Conservation (phyloP, 2,329 filamentous ascomycete genomes). For the Colletotrichum sp. region DNA sequence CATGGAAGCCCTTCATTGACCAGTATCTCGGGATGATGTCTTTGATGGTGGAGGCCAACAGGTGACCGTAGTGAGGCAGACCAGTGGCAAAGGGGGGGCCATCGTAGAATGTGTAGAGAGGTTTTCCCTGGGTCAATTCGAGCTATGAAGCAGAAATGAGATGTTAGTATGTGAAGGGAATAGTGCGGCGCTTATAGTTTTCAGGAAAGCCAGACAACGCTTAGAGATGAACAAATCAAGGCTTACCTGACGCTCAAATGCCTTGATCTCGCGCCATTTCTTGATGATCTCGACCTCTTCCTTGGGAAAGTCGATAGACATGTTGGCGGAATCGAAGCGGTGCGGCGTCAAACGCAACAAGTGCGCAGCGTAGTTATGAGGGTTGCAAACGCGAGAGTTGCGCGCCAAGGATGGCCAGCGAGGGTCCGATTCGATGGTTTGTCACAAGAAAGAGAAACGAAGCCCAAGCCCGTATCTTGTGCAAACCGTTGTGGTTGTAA, state of each 20-base stretch:
- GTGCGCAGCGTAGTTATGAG: neutral
- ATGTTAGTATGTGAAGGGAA: neutral
- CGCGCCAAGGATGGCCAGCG: neutral
- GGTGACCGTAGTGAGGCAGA: conserved; percentile 70
- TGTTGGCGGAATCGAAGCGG: conserved; percentile 36
- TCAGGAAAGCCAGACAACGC: neutral
- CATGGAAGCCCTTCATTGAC: conserved; percentile 95
- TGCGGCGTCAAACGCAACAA: neutral
- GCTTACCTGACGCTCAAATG: conserved; percentile 81
- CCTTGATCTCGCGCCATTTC: conserved; percentile 90
- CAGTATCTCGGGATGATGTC: conserved; percentile 96
- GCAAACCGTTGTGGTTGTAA: neutral
- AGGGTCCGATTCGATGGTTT: neutral
- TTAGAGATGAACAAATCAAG: neutral
- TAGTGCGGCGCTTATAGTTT: neutral
- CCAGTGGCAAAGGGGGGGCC: conserved; percentile 81
- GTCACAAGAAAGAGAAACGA: neutral
- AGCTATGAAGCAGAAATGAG: conserved; percentile 41
- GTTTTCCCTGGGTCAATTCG: conserved; percentile 81
- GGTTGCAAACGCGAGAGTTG: neutral
- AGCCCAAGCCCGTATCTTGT: neutral
- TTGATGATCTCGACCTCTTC: conserved; percentile 87
- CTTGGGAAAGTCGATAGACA: conserved; percentile 92
- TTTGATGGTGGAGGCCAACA: conserved; percentile 93
- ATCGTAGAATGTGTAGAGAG: conserved; percentile 95